Conservation (phyloP, 106 monocot species). For the Cymbidium sinense region DNA sequence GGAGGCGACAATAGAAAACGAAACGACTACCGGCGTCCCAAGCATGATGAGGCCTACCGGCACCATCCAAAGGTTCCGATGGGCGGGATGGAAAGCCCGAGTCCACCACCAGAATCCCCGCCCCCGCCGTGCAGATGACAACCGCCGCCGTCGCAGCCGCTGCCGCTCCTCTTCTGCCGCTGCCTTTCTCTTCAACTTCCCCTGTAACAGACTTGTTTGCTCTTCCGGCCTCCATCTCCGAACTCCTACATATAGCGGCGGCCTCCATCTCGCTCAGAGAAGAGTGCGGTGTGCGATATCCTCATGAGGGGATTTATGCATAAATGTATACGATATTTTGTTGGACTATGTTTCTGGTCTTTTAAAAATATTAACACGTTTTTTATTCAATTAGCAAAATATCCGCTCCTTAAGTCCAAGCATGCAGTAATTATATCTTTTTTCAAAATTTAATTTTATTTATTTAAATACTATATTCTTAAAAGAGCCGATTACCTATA, state of each 20-base stretch:
- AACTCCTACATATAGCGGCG: neutral
- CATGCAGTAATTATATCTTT: no score
- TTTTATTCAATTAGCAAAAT: no score
- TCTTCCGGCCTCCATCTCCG: neutral
- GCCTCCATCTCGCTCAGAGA: neutral
- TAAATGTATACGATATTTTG: no score
- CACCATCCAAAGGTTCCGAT: conserved; percentile 22
- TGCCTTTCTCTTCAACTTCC: neutral
- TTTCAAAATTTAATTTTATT: no score
- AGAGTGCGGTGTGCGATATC: neutral
- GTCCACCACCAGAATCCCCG: conserved; percentile 2
- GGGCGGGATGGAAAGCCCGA: neutral
- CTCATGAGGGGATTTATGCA: neutral
- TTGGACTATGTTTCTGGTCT: no score
- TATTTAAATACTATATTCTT: no score
- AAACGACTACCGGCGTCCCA: conserved; percentile 9
- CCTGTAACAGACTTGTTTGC: neutral
- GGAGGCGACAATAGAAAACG: neutral
- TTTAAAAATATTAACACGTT: no score
- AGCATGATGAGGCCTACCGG: conserved; percentile 12
- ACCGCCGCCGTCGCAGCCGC: neutral
- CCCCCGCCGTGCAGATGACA: neutral
- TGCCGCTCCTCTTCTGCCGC: neutral
- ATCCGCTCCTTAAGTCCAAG: no score
- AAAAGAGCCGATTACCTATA: no score